Base-by-base conservation (phyloP, 139 green algal species). In the Micractinium sp. region DNA sequence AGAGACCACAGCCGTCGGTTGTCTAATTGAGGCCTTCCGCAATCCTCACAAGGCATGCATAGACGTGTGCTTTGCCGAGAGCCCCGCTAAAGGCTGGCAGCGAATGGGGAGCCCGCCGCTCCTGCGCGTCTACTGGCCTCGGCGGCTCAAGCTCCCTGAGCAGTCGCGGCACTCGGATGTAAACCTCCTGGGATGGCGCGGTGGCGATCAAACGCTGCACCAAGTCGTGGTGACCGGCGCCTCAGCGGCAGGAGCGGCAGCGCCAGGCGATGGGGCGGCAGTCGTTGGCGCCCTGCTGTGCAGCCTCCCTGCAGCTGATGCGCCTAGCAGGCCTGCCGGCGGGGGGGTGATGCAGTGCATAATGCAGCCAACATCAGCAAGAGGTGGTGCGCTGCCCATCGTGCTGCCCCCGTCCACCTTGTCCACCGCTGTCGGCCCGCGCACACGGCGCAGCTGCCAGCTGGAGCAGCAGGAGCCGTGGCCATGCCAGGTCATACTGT, bases 201-300 rank as follows among this genome's bases (percentile, higher is more conserved):
- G 19, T n/a, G n/a, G 33, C 29, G 14, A 7, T 5, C 74, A 53
- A 12, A 25, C 19, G 1, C 16, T 85, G 2, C 53, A 39, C 5
- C 53, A 85, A 22, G 31, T 85, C 15, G 53, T 85, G 36, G 63
- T 87, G n/a, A 87, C 82, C 18, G 63, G 63, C 82, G 74, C 63
- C 22, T 1, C 61, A 33, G 27, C 39, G 69, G 29, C 61, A 23
- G 82, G 23, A 20, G 33, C 61, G 82, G 31, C 36, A 16, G 18
- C 9, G 33, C 31, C 76, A 15, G 36, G 13, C 36, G 76, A 61
- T 73, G 80, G n/a, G n/a, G n/a, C 22, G 18, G n/a, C 31, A 2
- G 78, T 35, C 0, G 78, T 84, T 35, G 41, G 78, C 81, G 53
- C 81, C 5, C 81, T 85, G 56, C 56, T 85, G 36, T 19, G 36